phyloP scores from a whole-genome alignment of 768 basidiomycete genomes.

The Lentinus tigrinus region DNA sequence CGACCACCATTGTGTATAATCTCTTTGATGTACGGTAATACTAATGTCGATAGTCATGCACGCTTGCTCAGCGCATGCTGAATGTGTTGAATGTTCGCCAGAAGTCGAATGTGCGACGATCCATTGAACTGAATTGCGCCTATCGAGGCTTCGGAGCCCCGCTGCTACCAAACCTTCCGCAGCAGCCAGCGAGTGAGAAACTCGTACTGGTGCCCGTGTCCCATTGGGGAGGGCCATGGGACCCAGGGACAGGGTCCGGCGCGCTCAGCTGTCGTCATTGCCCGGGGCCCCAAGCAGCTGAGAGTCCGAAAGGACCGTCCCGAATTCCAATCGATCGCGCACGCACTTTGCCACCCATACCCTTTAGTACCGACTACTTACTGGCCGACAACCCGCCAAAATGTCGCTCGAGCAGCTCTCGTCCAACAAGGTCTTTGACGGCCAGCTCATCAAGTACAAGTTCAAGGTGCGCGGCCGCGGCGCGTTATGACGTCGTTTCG shows the following conservation, averaged over 20 bases:
- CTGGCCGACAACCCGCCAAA: background rate
- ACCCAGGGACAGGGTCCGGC: background rate
- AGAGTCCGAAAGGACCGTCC: background rate
- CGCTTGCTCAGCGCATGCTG: no score
- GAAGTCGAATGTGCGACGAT: no score
- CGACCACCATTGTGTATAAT: slow-evolving; percentile 1
- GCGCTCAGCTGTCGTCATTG: background rate
- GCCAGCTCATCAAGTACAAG: slow-evolving; percentile 82
- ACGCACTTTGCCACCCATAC: background rate
- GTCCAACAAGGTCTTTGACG: slow-evolving; percentile 77
- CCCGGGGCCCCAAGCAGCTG: background rate
- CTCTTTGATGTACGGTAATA: slow-evolving; percentile 3
- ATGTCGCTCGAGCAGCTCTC: slow-evolving; percentile 63
- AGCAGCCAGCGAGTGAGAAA: background rate
- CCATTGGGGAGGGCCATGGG: background rate
- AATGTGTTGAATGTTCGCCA: no score
- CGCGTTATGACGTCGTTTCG: slow-evolving; percentile 4
- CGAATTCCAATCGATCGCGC: background rate
- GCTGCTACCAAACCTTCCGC: background rate
- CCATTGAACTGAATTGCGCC: background rate
- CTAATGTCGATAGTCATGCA: no score
- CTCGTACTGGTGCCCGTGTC: background rate
- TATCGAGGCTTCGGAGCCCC: background rate
- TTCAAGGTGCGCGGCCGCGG: slow-evolving; percentile 56
- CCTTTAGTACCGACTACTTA: background rate